These are phyloP conservation scores for Astrephomene gubernaculifera DNA, from an alignment of 139 green algal genomes.

Conservation along the genomic window DNA sequence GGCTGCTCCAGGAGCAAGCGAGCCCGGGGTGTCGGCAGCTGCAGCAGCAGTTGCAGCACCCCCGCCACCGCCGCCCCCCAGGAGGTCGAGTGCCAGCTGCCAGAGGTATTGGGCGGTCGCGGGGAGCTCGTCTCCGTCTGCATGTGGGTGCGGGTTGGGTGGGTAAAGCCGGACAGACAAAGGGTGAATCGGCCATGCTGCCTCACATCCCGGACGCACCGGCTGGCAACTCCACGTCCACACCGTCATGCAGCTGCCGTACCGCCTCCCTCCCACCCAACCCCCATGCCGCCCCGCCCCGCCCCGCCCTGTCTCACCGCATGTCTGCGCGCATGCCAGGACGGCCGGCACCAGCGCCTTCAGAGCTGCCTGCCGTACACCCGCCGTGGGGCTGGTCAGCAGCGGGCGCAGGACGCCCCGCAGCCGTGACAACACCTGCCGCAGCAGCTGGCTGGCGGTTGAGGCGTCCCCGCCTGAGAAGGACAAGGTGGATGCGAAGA, in stretches of 20 bases:
- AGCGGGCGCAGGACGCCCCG: background rate
- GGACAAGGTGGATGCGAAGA: too few relatives aligned
- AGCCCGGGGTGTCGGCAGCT: background rate
- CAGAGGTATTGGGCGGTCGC: background rate
- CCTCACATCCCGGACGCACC: too few relatives aligned
- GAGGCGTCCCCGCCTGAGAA: background rate
- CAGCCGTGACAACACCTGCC: background rate
- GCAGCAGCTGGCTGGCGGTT: background rate
- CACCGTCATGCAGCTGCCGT: too few relatives aligned
- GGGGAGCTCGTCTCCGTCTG: constrained; percentile 7
- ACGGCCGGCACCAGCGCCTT: constrained; percentile 9
- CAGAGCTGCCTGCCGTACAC: constrained; percentile 14
- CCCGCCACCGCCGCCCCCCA: background rate
- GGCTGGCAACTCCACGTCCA: too few relatives aligned
- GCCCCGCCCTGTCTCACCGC: too few relatives aligned
- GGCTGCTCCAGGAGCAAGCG: too few relatives aligned
- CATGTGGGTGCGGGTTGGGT: background rate
- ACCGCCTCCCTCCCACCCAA: too few relatives aligned
- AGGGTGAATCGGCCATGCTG: too few relatives aligned
- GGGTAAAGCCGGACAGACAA: too few relatives aligned
- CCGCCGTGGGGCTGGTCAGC: background rate
- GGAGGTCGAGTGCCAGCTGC: constrained; percentile 15
- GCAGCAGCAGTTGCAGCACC: background rate
- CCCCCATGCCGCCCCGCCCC: too few relatives aligned
- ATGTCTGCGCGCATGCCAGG: background rate